Base-by-base conservation (phyloP, 176 grass and related monocot genomes). In the Hordeum marinum region DNA sequence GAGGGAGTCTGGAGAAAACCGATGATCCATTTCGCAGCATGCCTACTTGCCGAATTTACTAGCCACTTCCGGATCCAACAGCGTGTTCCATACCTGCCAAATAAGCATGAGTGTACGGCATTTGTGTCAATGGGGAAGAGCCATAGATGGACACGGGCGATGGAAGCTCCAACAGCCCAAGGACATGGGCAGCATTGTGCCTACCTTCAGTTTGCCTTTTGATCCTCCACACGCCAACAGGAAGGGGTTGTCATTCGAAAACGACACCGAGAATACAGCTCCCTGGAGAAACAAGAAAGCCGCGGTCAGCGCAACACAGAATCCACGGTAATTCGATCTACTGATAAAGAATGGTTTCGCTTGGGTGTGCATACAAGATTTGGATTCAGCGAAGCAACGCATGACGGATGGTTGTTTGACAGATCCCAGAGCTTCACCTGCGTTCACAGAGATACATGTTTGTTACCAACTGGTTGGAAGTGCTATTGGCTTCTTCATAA, bases 371-470 rank as follows among this genome's bases (percentile, higher is more conserved):
- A 65, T 89, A 89, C 93, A 58, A 91, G 79, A 17, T 90, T 90
- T 12, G 77, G 82, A 64, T 88, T 95, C 75, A 80, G 25, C 13
- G 90, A 95, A 20, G 79, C 88, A 32, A 90, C 21, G 15, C 90
- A 90, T 9, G 93, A 92, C 2, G 90, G 88, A 48, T 87, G 83
- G 72, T 92, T 84, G 59, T 92, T 88, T 59, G 85, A 84, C 72
- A 92, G 27, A 82, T 92, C 93, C 93, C 90, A 95, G 20, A 95
- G 83, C 78, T 95, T 92, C 76, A 92, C 93, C 93, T 95, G 66
- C 57, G 4, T 54, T 37, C 23, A 60, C 23, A 60, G 4, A 82
- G 39, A 54, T 20, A 67, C 8, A 57, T 57, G 52, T 57, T 9
- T 8, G 72, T 89, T 87, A 79, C 45, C 9, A 50, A 79, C 60